Conservation (phyloP, 164 flowering plant genomes). For the Kingdonia uniflora region DNA sequence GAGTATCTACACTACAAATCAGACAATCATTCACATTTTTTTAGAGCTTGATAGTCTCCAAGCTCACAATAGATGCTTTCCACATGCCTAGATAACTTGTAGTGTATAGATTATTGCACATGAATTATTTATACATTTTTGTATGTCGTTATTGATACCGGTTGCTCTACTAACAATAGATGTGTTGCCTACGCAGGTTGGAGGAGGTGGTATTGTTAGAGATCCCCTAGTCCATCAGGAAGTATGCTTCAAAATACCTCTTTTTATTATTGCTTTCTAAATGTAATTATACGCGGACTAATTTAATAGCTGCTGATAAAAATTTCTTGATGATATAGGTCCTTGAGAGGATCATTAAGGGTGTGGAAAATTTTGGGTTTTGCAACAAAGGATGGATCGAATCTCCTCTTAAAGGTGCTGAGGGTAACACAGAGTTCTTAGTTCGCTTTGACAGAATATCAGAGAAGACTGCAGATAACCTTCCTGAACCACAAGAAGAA, state of each 20-base stretch:
- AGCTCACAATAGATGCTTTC: too few relatives aligned
- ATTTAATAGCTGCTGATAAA: not conserved
- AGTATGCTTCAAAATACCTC: conserved; percentile 26
- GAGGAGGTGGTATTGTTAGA: conserved; percentile 85
- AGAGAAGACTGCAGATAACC: too few relatives aligned
- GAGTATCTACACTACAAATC: too few relatives aligned
- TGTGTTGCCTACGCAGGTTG: conserved; percentile 46
- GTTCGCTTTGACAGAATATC: conserved; percentile 47
- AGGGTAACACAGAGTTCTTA: conserved; percentile 84
- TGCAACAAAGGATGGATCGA: conserved; percentile 74
- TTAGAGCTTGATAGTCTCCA: too few relatives aligned
- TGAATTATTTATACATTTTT: too few relatives aligned
- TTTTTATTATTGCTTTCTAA: not conserved
- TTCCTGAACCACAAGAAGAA: too few relatives aligned
- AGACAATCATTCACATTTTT: too few relatives aligned
- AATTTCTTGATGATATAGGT: conserved; percentile 33
- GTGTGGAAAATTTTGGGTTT: conserved; percentile 75
- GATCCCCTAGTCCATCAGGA: conserved; percentile 92
- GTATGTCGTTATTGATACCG: too few relatives aligned
- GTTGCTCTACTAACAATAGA: too few relatives aligned
- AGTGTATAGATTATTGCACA: too few relatives aligned
- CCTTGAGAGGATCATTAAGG: conserved; percentile 68
- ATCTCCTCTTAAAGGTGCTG: conserved; percentile 93
- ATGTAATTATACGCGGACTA: not conserved
- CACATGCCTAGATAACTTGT: too few relatives aligned